These are phyloP conservation scores for Pecoramyces ruminantium DNA, from an alignment of 192 early-diverging fungal species.

Conservation along the genomic window DNA sequence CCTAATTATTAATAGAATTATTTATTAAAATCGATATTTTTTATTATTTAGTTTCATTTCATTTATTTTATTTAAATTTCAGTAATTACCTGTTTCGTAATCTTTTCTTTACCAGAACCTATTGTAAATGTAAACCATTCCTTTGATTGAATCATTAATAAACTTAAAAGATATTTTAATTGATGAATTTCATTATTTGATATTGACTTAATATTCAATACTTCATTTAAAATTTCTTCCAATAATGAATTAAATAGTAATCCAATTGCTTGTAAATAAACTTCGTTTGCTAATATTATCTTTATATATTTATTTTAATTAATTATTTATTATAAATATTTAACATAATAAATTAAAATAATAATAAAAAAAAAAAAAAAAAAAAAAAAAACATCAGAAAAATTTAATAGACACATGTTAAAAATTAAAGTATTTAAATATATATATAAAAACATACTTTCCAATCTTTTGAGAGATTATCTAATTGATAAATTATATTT, in stretches of 20 bases:
- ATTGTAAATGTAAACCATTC: not conserved
- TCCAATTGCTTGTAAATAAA: not conserved
- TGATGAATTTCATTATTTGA: not conserved
- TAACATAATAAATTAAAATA: too few relatives aligned
- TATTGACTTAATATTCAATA: not conserved
- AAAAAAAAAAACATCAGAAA: too few relatives aligned
- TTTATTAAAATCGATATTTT: not conserved
- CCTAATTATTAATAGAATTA: not conserved
- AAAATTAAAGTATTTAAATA: too few relatives aligned
- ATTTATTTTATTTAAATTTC: too few relatives aligned
- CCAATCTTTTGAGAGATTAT: not conserved
- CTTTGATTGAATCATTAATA: not conserved
- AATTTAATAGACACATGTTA: too few relatives aligned
- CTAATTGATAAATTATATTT: not conserved
- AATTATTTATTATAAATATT: too few relatives aligned
- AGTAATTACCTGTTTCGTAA: not conserved
- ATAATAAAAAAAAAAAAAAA: too few relatives aligned
- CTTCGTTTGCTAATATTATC: not conserved
- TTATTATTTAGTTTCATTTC: too few relatives aligned
- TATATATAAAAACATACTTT: not conserved
- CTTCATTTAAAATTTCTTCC: not conserved
- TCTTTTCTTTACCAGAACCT: not conserved
- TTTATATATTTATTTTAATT: not conserved
- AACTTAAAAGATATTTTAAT: not conserved
- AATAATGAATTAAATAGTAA: not conserved